A percentile compares a stretch with the other conserved stretches of the same genome.
Evolutionary conservation across 2,329 filamentous ascomycete genomes (phyloP).

Genomic region (Botrytis paeoniae): DNA sequence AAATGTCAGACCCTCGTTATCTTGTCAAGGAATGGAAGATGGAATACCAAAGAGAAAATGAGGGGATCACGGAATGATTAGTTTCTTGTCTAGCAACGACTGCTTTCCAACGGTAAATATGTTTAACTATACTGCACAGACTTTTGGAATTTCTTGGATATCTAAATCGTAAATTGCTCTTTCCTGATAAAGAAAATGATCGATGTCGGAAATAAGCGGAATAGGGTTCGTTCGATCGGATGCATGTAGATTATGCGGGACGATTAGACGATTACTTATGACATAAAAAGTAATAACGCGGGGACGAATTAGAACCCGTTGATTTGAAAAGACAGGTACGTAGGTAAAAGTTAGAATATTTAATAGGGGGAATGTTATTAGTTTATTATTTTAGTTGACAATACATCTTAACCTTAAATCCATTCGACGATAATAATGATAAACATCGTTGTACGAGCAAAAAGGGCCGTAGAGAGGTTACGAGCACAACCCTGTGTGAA

Average conservation of each 20-base stretch:
- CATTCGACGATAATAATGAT: background rate
- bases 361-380: background rate
- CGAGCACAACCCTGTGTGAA: background rate
- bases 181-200: background rate
- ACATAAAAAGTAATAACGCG: slow-evolving; percentile 9
- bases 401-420: background rate
- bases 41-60: background rate
- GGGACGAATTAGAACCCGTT: background rate
- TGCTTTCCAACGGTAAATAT: background rate
- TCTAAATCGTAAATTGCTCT: background rate
- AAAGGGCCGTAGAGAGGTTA: background rate
- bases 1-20: background rate
- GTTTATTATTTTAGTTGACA: background rate
- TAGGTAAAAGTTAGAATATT: background rate
- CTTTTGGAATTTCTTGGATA: background rate
- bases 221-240: background rate
- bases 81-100: background rate
- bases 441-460: background rate
- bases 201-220: slow-evolving; percentile 5
- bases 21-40: too few relatives aligned
- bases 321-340: background rate
- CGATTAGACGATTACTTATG: background rate
- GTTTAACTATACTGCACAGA: background rate
- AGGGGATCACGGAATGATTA: background rate
- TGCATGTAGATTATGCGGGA: background rate